phyloP scores from a whole-genome alignment of 2,329 filamentous ascomycete genomes.

The Aureobasidium sp. region DNA sequence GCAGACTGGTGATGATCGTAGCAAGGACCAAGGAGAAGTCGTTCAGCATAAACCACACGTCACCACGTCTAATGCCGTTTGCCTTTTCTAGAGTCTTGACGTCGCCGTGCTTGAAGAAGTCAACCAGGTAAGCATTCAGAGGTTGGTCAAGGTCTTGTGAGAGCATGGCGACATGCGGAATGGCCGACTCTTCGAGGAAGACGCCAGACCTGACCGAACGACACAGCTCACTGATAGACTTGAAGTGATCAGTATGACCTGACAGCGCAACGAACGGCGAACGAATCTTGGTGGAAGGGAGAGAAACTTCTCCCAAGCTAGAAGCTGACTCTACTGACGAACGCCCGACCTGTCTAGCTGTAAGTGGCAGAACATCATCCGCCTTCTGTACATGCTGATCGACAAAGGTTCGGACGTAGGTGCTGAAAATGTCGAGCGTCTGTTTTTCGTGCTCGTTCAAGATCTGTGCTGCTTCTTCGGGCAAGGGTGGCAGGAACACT shows the following conservation, averaged over 20 bases:
- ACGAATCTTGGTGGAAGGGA: conserved; percentile 44
- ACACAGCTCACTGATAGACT: conserved; percentile 60
- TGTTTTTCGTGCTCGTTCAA: conserved; percentile 57
- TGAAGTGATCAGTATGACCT: conserved; percentile 57
- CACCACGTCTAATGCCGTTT: conserved; percentile 59
- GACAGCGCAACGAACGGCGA: conserved; percentile 68
- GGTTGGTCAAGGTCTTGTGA: conserved; percentile 48
- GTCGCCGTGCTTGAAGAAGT: conserved; percentile 71
- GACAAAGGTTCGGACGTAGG: conserved; percentile 63
- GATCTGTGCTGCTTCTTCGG: conserved; percentile 48
- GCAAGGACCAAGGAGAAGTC: conserved; percentile 58
- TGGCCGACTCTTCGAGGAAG: conserved; percentile 66
- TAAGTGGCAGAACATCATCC: conserved; percentile 55
- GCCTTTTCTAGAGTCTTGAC: conserved; percentile 51
- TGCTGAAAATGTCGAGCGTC: conserved; percentile 58
- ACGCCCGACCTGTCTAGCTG: conserved; percentile 40
- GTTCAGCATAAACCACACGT: conserved; percentile 68
- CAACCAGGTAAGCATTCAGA: conserved; percentile 62
- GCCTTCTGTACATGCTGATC: conserved; percentile 52
- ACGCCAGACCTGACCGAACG: conserved; percentile 57
- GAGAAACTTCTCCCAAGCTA: conserved; percentile 14
- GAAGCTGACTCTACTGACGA: conserved; percentile 2
- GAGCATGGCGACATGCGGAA: conserved; percentile 60
- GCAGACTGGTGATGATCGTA: conserved; percentile 62
- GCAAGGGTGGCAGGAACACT: conserved; percentile 59